Base-by-base conservation (phyloP, 208 protist genomes). In the Leishmania braziliensis region DNA sequence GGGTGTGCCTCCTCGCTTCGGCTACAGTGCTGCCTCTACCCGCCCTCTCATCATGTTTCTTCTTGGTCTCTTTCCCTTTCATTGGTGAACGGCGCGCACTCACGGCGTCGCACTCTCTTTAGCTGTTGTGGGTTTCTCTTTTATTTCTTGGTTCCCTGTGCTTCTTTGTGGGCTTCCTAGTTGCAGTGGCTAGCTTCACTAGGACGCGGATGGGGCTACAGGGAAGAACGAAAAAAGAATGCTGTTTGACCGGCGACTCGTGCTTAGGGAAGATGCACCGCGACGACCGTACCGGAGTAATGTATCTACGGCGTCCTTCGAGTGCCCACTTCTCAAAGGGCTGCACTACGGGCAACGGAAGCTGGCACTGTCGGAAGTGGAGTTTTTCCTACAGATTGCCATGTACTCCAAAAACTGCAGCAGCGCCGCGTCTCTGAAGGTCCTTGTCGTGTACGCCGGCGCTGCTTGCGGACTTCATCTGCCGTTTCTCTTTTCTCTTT, bases 291-390 rank as follows among this genome's bases (percentile, higher is more conserved):
- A 97, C 72, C 85, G 89, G 62, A 90, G 86, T 14, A 95, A 81
- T 46, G 53, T 86, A 48, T 80, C 83, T 51, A 82, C 85, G 6
- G 75, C 78, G 1, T 85, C 84, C 10, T 85, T 93, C 18, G 86
- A 91, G 23, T 69, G 84, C 26, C 68, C 90, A 20, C 83, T 93
- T 23, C 26, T 91, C 29, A 97, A 97, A 73, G 88, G 95, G 8
- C 86, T 98, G 46, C 98, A 99, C 86, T 99, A 93, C 88, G 98
- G 98, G 23, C 98, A 99, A 89, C 89, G 98, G 29, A 99, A 99
- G 83, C 82, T 99, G 72, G 86, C 99, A 5, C 81, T 99, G 5
- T 97, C 94, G 3, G 98, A 99, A 84, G 90, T 99, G 50, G 95
- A 99, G 89, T 98, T 99, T 77, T 90, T 99, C 20, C 86, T 88